Percentiles rank a stretch among this genome's conserved stretches.
Evolutionary conservation across 2,329 filamentous ascomycete species (phyloP).

Genomic region (Trichophaea hybrida): DNA sequence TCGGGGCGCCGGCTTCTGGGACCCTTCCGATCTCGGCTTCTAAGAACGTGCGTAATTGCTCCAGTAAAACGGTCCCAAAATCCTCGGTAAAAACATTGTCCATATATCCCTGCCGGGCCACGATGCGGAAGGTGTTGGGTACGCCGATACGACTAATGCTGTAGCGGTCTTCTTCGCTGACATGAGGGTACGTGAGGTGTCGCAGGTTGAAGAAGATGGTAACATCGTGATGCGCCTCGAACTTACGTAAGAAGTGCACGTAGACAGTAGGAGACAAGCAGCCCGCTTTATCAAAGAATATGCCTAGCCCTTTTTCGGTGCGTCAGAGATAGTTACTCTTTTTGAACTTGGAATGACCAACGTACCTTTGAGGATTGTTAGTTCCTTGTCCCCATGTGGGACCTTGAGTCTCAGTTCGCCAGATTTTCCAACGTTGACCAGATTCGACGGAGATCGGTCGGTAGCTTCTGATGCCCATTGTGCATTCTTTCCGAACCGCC

Average conservation of each 20-base stretch:
- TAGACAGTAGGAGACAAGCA: conserved; percentile 52
- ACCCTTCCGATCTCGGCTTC: neutral
- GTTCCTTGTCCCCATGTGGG: conserved; percentile 6
- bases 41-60: neutral
- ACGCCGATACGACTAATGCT: conserved; percentile 36
- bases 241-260: conserved; percentile 57
- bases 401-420: conserved; percentile 22
- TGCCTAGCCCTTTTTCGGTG: conserved; percentile 39
- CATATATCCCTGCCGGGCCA: conserved; percentile 57
- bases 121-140: conserved; percentile 52
- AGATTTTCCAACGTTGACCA: conserved; percentile 30
- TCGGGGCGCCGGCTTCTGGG: neutral
- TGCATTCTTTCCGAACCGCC: conserved; percentile 65
- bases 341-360: neutral
- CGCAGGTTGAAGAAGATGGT: conserved; percentile 61
- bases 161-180: conserved; percentile 35
- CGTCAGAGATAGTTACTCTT: conserved; percentile 28
- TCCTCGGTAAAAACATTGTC: conserved; percentile 55
- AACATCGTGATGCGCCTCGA: conserved; percentile 51
- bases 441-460: conserved; percentile 29
- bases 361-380: conserved; percentile 8
- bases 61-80: conserved; percentile 44
- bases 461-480: conserved; percentile 56
- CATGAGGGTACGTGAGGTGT: conserved; percentile 29
- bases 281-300: conserved; percentile 68